Conservation (phyloP, 129 eudicot species). For the Glebionis coronaria region DNA sequence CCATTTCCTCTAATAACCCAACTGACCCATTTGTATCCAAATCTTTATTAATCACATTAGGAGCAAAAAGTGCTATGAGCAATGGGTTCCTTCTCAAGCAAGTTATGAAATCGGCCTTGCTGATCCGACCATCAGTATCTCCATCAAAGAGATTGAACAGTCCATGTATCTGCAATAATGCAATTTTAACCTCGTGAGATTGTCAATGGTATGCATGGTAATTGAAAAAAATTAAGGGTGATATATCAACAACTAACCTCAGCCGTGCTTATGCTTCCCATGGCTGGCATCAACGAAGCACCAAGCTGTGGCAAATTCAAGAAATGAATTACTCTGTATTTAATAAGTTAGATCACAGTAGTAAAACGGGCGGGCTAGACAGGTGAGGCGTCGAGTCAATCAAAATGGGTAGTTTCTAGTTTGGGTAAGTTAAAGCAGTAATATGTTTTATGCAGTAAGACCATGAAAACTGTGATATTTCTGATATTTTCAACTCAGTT, state of each 20-base stretch:
- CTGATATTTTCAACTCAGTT: neutral
- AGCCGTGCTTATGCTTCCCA: conserved; percentile 43
- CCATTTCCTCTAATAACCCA: conserved; percentile 40
- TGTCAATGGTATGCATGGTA: neutral
- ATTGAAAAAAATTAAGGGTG: neutral
- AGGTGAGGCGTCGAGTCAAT: neutral
- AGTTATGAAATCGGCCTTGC: conserved; percentile 62
- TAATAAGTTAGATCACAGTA: neutral
- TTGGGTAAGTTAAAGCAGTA: neutral
- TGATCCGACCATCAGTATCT: conserved; percentile 62
- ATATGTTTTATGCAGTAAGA: neutral
- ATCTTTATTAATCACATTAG: conserved; percentile 36
- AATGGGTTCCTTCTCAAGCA: conserved; percentile 75
- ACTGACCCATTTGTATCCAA: conserved; percentile 19
- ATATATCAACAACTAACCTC: conserved; percentile 49
- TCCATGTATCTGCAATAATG: conserved; percentile 51
- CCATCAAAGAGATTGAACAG: conserved; percentile 61
- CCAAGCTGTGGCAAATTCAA: conserved; percentile 54
- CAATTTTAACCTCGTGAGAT: neutral
- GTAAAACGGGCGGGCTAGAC: neutral
- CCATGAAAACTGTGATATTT: too few species aligned
- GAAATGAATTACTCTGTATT: conserved; percentile 11
- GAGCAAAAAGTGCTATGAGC: conserved; percentile 70
- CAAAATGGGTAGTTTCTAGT: neutral
- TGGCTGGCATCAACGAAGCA: conserved; percentile 42